phyloP scores from a whole-genome alignment of 2,329 filamentous ascomycete genomes.

The Aspergillus sp. region DNA sequence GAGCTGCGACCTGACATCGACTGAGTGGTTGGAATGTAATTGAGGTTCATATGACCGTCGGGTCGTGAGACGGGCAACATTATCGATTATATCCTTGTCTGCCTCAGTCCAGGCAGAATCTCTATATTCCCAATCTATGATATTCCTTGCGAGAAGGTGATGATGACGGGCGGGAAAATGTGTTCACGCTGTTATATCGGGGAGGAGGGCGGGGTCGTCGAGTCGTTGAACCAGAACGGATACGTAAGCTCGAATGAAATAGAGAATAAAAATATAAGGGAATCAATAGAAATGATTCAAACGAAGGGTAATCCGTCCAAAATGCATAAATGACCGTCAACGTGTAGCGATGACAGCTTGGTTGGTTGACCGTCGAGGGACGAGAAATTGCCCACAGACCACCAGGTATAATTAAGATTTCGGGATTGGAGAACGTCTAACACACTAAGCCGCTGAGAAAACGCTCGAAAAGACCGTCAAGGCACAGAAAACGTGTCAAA shows the following conservation, averaged over 20 bases:
- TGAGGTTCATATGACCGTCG: slow-evolving; percentile 75
- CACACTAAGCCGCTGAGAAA: slow-evolving; percentile 8
- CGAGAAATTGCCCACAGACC: slow-evolving; percentile 8
- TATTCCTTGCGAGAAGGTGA: slow-evolving; percentile 5
- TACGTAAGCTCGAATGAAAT: slow-evolving; percentile 13
- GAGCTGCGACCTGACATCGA: slow-evolving; percentile 72
- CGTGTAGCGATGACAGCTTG: slow-evolving; percentile 3
- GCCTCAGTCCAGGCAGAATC: slow-evolving; percentile 13
- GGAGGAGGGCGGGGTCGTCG: slow-evolving; percentile 13
- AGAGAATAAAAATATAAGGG: slow-evolving; percentile 1
- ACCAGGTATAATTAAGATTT: slow-evolving; percentile 10
- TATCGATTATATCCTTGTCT: slow-evolving; percentile 62
- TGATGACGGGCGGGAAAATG: slow-evolving; percentile 4
- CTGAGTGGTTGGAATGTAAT: slow-evolving; percentile 65
- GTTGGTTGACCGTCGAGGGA: slow-evolving; percentile 8
- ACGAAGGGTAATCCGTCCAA: slow-evolving; percentile 6
- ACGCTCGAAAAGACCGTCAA: slow-evolving; percentile 14
- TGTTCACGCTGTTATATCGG: slow-evolving; percentile 1
- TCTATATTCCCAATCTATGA: slow-evolving; percentile 9
- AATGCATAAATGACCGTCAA: slow-evolving; percentile 7
- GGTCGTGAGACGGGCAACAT: slow-evolving; percentile 78
- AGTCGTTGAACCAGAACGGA: slow-evolving; percentile 9
- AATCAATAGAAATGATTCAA: slow-evolving; percentile 7
- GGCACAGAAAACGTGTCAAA: slow-evolving; percentile 14
- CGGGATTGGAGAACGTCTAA: slow-evolving; percentile 3